phyloP scores from a whole-genome alignment of 306 rosid species.

The Prunus davidiana region DNA sequence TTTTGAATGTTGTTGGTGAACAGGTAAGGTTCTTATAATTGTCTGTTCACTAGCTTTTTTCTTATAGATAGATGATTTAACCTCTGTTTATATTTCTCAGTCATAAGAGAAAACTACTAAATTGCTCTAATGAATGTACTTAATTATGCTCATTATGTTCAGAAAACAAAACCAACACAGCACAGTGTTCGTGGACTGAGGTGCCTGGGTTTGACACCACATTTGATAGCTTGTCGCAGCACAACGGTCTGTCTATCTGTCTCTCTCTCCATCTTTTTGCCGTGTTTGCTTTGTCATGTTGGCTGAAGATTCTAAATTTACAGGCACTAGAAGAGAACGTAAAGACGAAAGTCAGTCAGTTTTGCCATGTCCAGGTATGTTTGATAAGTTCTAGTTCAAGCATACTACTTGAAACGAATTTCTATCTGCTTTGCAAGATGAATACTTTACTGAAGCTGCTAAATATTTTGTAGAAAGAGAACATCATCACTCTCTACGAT shows the following conservation, averaged over 20 bases:
- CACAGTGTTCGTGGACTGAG: conserved; percentile 52
- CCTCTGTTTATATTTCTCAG: not conserved
- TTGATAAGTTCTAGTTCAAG: not conserved
- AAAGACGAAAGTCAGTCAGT: conserved; percentile 75
- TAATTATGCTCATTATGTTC: conserved; percentile 26
- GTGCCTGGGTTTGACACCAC: conserved; percentile 43
- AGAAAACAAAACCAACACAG: conserved; percentile 58
- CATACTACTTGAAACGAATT: conserved; percentile 3
- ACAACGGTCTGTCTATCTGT: conserved; percentile 33
- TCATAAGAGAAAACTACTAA: not conserved
- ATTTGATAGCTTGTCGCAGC: conserved; percentile 53
- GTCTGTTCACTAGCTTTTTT: not conserved
- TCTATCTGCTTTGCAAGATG: not conserved
- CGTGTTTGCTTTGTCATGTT: conserved; percentile 1
- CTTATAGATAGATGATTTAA: not conserved
- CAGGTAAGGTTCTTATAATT: conserved; percentile 26
- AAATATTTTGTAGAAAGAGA: conserved; percentile 52
- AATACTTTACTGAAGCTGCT: not conserved
- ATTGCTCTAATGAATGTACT: conserved; percentile 15
- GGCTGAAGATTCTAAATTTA: conserved; percentile 18
- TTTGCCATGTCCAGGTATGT: conserved; percentile 92
- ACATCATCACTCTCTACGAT: conserved; percentile 80
- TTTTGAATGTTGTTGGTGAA: conserved; percentile 50
- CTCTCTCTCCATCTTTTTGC: not conserved
- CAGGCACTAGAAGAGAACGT: conserved; percentile 84